These are phyloP conservation scores for Lipomyces yamadae DNA, from an alignment of 805 yeast species.

Conservation along the genomic window DNA sequence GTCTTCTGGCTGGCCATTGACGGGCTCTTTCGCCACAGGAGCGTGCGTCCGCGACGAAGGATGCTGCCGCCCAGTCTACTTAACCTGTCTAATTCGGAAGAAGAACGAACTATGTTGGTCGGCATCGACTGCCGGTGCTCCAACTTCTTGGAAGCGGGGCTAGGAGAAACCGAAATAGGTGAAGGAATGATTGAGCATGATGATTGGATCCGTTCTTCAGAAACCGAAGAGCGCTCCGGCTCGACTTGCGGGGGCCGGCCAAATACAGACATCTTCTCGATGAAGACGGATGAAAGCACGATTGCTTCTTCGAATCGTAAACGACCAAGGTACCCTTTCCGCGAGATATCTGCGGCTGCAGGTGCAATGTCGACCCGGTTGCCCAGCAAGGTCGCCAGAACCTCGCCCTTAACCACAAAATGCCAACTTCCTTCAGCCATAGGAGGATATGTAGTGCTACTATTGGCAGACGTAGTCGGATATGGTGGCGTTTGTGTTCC, in stretches of 20 bases:
- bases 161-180: not conserved
- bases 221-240: not conserved
- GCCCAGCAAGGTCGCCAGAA: slow-evolving; percentile 12
- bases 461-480: not conserved
- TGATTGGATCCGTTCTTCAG: not conserved
- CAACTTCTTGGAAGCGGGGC: not conserved
- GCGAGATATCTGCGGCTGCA: slow-evolving; percentile 6
- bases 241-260: slow-evolving; percentile 23
- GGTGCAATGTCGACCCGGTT: slow-evolving; percentile 2
- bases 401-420: slow-evolving; percentile 6
- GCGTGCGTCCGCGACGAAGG: slow-evolving; percentile 16
- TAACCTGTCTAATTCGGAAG: not conserved
- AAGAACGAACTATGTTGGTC: not conserved
- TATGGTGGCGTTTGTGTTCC: not conserved
- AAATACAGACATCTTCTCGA: slow-evolving; percentile 14
- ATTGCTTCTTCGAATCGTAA: slow-evolving; percentile 31
- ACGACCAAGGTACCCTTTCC: slow-evolving; percentile 19
- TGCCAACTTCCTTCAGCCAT: slow-evolving; percentile 4
- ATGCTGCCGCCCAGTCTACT: slow-evolving; percentile 12
- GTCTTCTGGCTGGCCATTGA: not conserved
- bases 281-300: slow-evolving; percentile 20
- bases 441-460: not conserved
- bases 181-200: slow-evolving; percentile 5
- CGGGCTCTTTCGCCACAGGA: slow-evolving; percentile 3
- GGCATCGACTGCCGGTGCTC: not conserved